phyloP scores from a whole-genome alignment of 345 rosid species.

The Nasturtium officinale region DNA sequence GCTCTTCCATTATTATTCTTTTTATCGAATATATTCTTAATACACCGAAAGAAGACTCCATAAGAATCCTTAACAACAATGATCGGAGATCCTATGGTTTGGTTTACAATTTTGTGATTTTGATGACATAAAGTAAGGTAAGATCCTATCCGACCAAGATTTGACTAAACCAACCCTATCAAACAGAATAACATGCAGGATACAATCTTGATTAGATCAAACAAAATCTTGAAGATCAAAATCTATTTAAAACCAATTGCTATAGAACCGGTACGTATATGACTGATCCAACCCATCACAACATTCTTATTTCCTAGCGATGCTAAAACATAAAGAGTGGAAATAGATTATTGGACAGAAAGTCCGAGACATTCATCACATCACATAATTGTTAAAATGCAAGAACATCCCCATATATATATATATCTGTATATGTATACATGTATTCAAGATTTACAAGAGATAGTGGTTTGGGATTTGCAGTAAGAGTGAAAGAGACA shows the following conservation, averaged over 20 bases:
- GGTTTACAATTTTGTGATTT: background rate
- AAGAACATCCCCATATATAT: conserved; percentile 4
- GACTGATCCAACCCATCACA: background rate
- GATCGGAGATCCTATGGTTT: background rate
- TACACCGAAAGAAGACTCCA: background rate
- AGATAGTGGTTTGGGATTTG: conserved; percentile 1
- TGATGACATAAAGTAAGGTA: background rate
- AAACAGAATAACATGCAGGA: background rate
- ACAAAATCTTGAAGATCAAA: background rate
- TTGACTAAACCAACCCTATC: background rate
- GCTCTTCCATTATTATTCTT: conserved; percentile 1
- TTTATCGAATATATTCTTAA: background rate
- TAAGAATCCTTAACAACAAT: conserved; percentile 5
- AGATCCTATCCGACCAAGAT: background rate
- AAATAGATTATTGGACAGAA: background rate
- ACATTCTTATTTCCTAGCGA: background rate
- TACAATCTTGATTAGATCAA: background rate
- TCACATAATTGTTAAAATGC: background rate
- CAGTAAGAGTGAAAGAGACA: conserved; percentile 9
- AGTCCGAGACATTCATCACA: background rate
- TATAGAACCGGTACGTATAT: background rate
- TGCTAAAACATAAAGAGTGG: background rate
- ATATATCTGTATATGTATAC: conserved; percentile 9
- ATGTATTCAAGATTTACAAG: conserved; percentile 1
- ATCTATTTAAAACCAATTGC: background rate